Percentiles rank a stretch among this genome's conserved stretches.
Evolutionary conservation across 2,329 filamentous ascomycete species (phyloP).

Genomic region (Helminthosporium solani): DNA sequence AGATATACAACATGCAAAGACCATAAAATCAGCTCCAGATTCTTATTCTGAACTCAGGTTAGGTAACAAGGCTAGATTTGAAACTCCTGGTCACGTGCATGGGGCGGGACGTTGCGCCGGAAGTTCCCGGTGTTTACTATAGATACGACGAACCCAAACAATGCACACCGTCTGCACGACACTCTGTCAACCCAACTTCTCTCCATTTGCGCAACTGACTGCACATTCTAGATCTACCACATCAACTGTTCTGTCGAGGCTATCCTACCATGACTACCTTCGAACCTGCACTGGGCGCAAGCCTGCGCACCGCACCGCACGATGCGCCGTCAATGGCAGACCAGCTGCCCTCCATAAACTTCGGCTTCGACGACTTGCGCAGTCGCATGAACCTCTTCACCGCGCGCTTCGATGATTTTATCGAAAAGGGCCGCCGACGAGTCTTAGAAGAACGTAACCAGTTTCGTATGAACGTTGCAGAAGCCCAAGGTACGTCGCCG

Average conservation of each 20-base stretch:
- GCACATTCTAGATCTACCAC: too few relatives aligned
- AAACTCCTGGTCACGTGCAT: slow-evolving; percentile 8
- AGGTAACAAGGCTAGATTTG: too few relatives aligned
- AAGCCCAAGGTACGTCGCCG: slow-evolving; percentile 72
- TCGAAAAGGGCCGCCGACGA: slow-evolving; percentile 84
- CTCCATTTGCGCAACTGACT: not conserved
- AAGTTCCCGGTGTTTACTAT: slow-evolving; percentile 24
- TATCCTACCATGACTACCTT: slow-evolving; percentile 58
- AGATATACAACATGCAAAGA: too few relatives aligned
- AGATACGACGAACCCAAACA: slow-evolving; percentile 31
- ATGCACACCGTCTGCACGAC: slow-evolving; percentile 19
- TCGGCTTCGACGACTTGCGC: slow-evolving; percentile 93
- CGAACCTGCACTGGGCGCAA: slow-evolving; percentile 68
- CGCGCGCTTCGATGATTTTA: slow-evolving; percentile 86
- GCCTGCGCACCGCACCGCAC: slow-evolving; percentile 60
- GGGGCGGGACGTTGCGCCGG: not conserved
- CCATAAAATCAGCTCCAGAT: too few relatives aligned
- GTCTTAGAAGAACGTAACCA: slow-evolving; percentile 92
- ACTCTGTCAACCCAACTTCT: slow-evolving; percentile 8
- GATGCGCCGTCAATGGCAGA: slow-evolving; percentile 69
- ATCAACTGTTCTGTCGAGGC: too few relatives aligned
- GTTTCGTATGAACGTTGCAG: slow-evolving; percentile 85
- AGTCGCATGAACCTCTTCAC: slow-evolving; percentile 95
- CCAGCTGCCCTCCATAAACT: slow-evolving; percentile 84
- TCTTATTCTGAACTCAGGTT: too few relatives aligned